Percentiles rank a stretch among this genome's conserved stretches.
Conservation (phyloP, 2,329 filamentous ascomycete genomes). For the Nemania sp. region DNA sequence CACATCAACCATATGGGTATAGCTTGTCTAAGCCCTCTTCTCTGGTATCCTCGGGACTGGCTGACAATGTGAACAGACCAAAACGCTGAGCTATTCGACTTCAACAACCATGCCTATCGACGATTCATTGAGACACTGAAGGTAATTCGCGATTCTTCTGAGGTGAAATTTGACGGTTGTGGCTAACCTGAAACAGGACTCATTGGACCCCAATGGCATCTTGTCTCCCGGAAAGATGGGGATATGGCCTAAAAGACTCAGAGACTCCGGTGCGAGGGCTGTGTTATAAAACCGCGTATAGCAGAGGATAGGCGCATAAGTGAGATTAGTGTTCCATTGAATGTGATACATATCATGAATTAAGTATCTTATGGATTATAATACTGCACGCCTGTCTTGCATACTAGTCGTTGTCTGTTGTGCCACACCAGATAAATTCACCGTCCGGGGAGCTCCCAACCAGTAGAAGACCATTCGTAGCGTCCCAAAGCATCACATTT, state of each 20-base stretch:
- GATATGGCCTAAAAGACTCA: slow-evolving; percentile 41
- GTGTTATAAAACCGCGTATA: too few relatives aligned
- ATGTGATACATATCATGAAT: too few relatives aligned
- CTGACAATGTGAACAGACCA: slow-evolving; percentile 34
- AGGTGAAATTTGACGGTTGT: background rate
- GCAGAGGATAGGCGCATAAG: too few relatives aligned
- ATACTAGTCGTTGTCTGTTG: too few relatives aligned
- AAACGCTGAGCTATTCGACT: slow-evolving; percentile 44
- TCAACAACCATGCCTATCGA: slow-evolving; percentile 44
- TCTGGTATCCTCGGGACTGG: background rate
- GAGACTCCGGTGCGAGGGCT: slow-evolving; percentile 2
- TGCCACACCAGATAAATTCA: too few relatives aligned
- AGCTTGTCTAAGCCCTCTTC: slow-evolving; percentile 7
- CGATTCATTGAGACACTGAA: slow-evolving; percentile 46
- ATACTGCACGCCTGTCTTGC: too few relatives aligned
- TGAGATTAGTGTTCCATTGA: too few relatives aligned
- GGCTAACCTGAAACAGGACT: slow-evolving; percentile 33
- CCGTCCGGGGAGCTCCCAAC: too few relatives aligned
- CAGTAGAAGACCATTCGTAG: background rate
- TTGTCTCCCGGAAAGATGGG: slow-evolving; percentile 45
- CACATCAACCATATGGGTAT: slow-evolving; percentile 47
- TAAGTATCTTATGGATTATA: too few relatives aligned
- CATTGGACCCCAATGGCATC: slow-evolving; percentile 44
- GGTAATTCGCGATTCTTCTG: slow-evolving; percentile 30
- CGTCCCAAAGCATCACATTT: slow-evolving; percentile 5